Evolutionary conservation across 768 basidiomycete species (phyloP), one percentile per base, ranked within the genome.

Genomic region (Sporobolomyces roseus): DNA sequence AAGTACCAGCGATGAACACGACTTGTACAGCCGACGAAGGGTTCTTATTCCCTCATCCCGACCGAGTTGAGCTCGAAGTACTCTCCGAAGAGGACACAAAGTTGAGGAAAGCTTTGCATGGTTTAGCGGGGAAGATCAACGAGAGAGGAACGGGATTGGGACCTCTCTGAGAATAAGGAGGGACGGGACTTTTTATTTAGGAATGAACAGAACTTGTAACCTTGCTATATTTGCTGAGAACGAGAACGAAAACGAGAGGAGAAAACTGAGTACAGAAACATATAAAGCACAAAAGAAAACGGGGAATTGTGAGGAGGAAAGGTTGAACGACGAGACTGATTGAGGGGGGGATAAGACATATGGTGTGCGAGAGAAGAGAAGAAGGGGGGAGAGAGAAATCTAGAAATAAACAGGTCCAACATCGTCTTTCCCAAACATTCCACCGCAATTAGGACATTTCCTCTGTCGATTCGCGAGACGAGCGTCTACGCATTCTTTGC

Each of bases 391-490:
- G 38, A 32, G 12, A 17, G 29, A 30, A 2, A 14, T 35, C 41
- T 86, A 85, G 78, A 87, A 85, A 74, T 81, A 86, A 36, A 88
- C 76, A 16, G 82, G 80, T 74, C 85, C 83, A n/a, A 92, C 90
- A 70, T 98, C 93, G 55, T 86, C 87, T 74, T 87, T 85, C 7
- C 88, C 87, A 80, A 98, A 98, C 1, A 83, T 79, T 36, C 88
- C 75, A 70, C 88, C 87, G 77, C 93, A 98, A 9, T 88, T 87
- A 29, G 93, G 93, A 79, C 93, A 98, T 78, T 93, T 93, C 32
- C 93, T 87, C 77, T 96, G 93, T 66, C 93, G 86, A 21, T 89
- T 92, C 32, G 87, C 80, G 73, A 97, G 83, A 48, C 94, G 87
- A n/a, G 86, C 82, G 70, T 96, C 93, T 38, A 97, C 83, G 77